These are phyloP conservation scores for Amesomyces nigricolor DNA, from an alignment of 2,329 filamentous ascomycete species.

Conservation along the genomic window DNA sequence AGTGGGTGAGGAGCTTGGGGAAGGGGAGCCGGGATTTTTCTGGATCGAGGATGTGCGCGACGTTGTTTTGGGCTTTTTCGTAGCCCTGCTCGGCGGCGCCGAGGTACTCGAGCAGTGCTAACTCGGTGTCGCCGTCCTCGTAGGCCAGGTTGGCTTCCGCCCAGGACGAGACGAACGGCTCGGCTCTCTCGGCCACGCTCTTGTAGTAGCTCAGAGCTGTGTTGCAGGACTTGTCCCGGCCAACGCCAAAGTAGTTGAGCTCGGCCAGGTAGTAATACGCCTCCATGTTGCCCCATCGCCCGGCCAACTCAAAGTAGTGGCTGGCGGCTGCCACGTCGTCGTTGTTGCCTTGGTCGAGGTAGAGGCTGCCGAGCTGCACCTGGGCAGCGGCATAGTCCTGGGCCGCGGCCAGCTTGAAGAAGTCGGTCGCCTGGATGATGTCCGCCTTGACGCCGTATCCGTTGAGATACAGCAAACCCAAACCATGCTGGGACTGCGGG, in stretches of 20 bases:
- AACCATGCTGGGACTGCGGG: constrained; percentile 74
- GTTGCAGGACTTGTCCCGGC: constrained; percentile 70
- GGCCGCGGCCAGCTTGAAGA: constrained; percentile 73
- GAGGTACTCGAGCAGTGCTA: constrained; percentile 74
- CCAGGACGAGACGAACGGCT: constrained; percentile 71
- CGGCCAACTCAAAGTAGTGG: constrained; percentile 82
- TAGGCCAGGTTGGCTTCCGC: constrained; percentile 78
- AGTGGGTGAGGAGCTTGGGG: constrained; percentile 47
- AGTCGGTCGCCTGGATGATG: constrained; percentile 63
- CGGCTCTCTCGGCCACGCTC: constrained; percentile 66
- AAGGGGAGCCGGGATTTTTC: constrained; percentile 56
- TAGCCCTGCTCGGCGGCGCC: constrained; percentile 91
- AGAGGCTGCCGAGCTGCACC: constrained; percentile 75
- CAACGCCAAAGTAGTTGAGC: constrained; percentile 73
- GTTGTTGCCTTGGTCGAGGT: constrained; percentile 71
- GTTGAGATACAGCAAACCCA: constrained; percentile 77
- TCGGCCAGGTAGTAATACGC: constrained; percentile 90
- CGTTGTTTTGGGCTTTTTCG: constrained; percentile 82
- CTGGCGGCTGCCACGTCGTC: constrained; percentile 71
- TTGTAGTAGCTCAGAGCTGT: constrained; percentile 80
- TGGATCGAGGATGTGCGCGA: constrained; percentile 79
- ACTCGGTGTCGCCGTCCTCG: constrained; percentile 69
- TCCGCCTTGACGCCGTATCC: constrained; percentile 67
- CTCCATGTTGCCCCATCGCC: constrained; percentile 76
- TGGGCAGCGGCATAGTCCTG: constrained; percentile 76